A percentile compares a stretch with the other conserved stretches of the same genome.
phyloP scores from a whole-genome alignment of 2,329 filamentous ascomycete genomes.

The Microthyrium microscopicum region DNA sequence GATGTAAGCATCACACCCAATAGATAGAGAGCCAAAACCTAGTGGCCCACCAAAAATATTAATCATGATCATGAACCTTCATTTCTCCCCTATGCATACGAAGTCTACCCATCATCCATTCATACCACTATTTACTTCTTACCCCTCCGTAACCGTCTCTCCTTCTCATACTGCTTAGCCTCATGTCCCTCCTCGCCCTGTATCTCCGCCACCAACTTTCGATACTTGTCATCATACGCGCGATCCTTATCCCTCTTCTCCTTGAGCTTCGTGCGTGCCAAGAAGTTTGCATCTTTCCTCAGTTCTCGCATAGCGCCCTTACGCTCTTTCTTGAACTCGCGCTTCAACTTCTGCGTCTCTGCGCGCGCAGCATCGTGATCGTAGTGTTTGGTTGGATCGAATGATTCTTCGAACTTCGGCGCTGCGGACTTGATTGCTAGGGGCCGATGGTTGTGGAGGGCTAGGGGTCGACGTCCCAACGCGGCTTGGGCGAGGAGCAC shows the following conservation, averaged over 20 bases:
- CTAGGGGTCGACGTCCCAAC: slow-evolving; percentile 57
- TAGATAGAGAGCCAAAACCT: too few species aligned
- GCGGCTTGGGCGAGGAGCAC: slow-evolving; percentile 44
- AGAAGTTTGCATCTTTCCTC: slow-evolving; percentile 86
- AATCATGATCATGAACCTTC: too few species aligned
- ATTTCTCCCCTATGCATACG: too few species aligned
- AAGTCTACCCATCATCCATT: not conserved
- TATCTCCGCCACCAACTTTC: slow-evolving; percentile 80
- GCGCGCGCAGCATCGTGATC: slow-evolving; percentile 84
- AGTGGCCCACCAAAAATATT: not conserved
- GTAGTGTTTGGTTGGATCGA: slow-evolving; percentile 93
- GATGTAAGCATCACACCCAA: too few species aligned
- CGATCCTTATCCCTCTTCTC: slow-evolving; percentile 88
- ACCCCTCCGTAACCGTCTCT: slow-evolving; percentile 59
- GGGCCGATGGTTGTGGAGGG: slow-evolving; percentile 77
- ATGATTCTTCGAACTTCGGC: slow-evolving; percentile 91
- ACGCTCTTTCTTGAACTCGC: slow-evolving; percentile 84
- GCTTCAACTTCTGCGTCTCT: slow-evolving; percentile 66
- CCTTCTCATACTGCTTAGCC: slow-evolving; percentile 74
- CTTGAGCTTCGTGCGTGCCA: slow-evolving; percentile 74
- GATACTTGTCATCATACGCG: slow-evolving; percentile 94
- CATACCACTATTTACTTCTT: slow-evolving; percentile 27
- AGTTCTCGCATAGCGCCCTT: slow-evolving; percentile 92
- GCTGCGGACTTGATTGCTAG: slow-evolving; percentile 75
- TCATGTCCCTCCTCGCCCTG: slow-evolving; percentile 84